Evolutionary conservation across 495 filamentous ascomycete species (phyloP).

Genomic region (Astrothelium subdiscretum): DNA sequence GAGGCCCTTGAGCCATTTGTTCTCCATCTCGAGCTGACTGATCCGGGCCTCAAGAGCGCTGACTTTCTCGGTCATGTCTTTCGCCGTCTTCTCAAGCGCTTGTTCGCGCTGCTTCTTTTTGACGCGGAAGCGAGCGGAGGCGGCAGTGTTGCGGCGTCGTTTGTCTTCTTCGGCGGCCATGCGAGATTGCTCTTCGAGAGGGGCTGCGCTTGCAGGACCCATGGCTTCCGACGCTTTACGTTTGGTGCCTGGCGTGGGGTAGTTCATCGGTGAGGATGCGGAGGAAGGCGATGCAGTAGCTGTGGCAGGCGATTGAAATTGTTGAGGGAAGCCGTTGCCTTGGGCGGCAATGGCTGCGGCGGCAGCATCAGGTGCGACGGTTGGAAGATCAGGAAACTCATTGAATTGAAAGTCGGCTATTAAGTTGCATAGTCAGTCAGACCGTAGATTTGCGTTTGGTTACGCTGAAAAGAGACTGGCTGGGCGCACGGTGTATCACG

Average conservation of each 20-base stretch:
- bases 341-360: background rate
- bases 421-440: conserved; percentile 19
- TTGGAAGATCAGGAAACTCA: conserved; percentile 17
- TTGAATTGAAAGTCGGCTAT: conserved; percentile 24
- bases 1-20: conserved; percentile 90
- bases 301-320: background rate
- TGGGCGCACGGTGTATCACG: conserved; percentile 8
- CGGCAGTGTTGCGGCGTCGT: conserved; percentile 89
- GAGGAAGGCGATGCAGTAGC: conserved; percentile 11
- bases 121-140: conserved; percentile 85
- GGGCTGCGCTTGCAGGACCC: conserved; percentile 16
- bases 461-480: background rate
- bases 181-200: conserved; percentile 58
- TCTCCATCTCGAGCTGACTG: conserved; percentile 82
- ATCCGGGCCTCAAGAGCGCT: conserved; percentile 67
- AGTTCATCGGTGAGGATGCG: conserved; percentile 3
- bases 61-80: conserved; percentile 84
- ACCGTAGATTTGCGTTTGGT: background rate
- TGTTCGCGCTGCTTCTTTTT: conserved; percentile 99
- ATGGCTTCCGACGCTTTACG: conserved; percentile 9
- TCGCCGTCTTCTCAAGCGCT: conserved; percentile 76
- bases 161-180: conserved; percentile 92
- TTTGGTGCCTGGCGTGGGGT: conserved; percentile 8
- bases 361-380: background rate
- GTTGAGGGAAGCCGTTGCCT: conserved; percentile 1